Evolutionary conservation across 306 rosid genomes (phyloP), one percentile per base, ranked within the genome.

Genomic region (Acacia melanoxylon): DNA sequence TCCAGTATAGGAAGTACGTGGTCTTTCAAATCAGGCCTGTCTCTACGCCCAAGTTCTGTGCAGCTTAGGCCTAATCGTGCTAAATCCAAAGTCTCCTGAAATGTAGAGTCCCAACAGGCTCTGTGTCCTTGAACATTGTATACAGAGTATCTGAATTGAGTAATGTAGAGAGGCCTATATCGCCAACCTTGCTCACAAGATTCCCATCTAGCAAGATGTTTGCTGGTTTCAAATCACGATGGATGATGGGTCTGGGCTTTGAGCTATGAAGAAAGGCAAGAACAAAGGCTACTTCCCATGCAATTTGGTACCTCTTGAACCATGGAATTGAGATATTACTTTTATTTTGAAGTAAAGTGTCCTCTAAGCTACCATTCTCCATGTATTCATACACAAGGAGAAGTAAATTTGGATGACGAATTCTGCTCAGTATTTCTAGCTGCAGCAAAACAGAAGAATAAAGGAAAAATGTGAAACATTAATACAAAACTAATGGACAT

Each of bases 351-450:
- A 85, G 76, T 83, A 95, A 87, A 72, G 91, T 86, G 70, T 95
- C 98, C 80, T 93, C 99, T 89, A 95, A 78, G 91, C 91, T 95
- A 48, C 99, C 99, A 48, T 92, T 91, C 78, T 92, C 98, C 99
- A 95, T 91, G 82, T 87, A 91, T 87, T 95, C 99, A 41, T 93
- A 95, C 22, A 95, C 93, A 16, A 95, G 99, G 80, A 95, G 93
- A 72, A 95, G 97, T 86, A 95, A 86, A 85, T 95, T 94, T 29
- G 99, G 99, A 89, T 95, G 99, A 15, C 85, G 94, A 71, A 88
- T 91, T 88, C 88, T 87, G 89, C 99, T 92, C 88, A 95, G 80
- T 88, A 95, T 83, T 77, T 93, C 93, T 15, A 93, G 85, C 99
- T 95, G 92, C 70, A 72, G 52, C 29, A 40, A 85, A 86, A 86